Percentiles rank a stretch among this genome's conserved stretches.
phyloP scores from a whole-genome alignment of 139 green algal species.

The Mesostigma viride region DNA sequence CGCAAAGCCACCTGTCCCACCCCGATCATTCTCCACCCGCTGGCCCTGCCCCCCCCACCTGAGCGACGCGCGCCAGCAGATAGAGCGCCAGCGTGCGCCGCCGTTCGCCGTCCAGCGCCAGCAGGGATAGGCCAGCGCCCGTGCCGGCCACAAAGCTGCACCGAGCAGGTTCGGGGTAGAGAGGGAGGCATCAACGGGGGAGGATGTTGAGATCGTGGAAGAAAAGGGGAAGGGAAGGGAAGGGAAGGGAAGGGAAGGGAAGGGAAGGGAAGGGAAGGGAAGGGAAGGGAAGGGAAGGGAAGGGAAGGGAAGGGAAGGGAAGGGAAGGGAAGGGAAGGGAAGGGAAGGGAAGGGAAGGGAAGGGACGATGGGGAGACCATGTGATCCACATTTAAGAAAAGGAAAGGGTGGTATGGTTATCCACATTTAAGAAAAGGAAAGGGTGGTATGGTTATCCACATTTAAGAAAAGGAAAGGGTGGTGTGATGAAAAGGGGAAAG shows the following conservation, averaged over 20 bases:
- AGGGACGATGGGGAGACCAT: not conserved
- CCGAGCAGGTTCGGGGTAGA: not conserved
- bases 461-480: no score
- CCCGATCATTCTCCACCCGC: no score
- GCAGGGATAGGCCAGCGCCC: slow-evolving; percentile 30
- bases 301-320: not conserved
- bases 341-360: not conserved
- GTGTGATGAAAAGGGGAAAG: no score
- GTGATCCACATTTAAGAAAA: no score
- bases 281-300: not conserved
- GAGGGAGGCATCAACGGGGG: not conserved
- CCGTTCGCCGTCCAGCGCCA: slow-evolving; percentile 30
- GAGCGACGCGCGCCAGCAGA: slow-evolving; percentile 26
- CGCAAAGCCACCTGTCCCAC: no score
- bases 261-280: not conserved
- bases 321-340: not conserved
- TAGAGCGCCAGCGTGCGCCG: slow-evolving; percentile 38
- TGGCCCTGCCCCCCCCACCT: no score
- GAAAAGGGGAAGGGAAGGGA: no score
- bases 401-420: no score
- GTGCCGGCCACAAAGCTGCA: slow-evolving; percentile 28
- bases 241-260: not conserved
- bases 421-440: no score
- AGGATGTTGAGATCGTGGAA: not conserved
- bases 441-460: no score